phyloP scores from a whole-genome alignment of 371 early-diverging fungal species.

The Apophysomyces ossiformis region DNA sequence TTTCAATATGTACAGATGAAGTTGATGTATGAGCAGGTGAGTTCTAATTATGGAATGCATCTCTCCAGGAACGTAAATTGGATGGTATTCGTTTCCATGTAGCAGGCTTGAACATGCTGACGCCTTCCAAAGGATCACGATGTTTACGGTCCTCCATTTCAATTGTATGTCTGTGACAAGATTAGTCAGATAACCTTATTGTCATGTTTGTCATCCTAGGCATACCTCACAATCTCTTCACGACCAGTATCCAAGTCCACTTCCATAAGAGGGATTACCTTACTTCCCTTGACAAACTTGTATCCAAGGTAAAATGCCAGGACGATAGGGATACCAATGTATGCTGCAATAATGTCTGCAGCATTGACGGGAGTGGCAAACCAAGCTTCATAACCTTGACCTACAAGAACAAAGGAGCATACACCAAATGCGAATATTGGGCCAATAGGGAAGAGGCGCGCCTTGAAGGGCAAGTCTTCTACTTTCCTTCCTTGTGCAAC shows the following conservation, averaged over 20 bases:
- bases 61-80: slow-evolving; percentile 47
- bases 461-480: slow-evolving; percentile 73
- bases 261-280: slow-evolving; percentile 60
- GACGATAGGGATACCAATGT: slow-evolving; percentile 47
- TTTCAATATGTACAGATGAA: slow-evolving; percentile 12
- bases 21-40: not conserved
- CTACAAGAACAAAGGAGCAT: slow-evolving; percentile 62
- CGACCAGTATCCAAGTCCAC: slow-evolving; percentile 65
- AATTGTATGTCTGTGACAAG: slow-evolving; percentile 23
- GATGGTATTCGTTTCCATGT: slow-evolving; percentile 51
- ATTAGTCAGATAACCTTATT: not conserved
- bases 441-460: slow-evolving; percentile 73
- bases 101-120: slow-evolving; percentile 41
- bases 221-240: slow-evolving; percentile 31
- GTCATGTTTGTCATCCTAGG: not conserved
- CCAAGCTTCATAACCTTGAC: slow-evolving; percentile 66
- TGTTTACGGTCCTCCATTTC: slow-evolving; percentile 30
- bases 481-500: slow-evolving; percentile 69
- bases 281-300: slow-evolving; percentile 58
- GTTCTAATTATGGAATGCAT: slow-evolving; percentile 42
- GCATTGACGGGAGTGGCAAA: slow-evolving; percentile 25
- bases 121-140: slow-evolving; percentile 44
- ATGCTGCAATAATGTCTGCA: slow-evolving; percentile 36
- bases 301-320: slow-evolving; percentile 48
- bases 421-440: slow-evolving; percentile 66